These are phyloP conservation scores for Alternaria panax DNA, from an alignment of 2,329 filamentous ascomycete genomes.

Conservation along the genomic window DNA sequence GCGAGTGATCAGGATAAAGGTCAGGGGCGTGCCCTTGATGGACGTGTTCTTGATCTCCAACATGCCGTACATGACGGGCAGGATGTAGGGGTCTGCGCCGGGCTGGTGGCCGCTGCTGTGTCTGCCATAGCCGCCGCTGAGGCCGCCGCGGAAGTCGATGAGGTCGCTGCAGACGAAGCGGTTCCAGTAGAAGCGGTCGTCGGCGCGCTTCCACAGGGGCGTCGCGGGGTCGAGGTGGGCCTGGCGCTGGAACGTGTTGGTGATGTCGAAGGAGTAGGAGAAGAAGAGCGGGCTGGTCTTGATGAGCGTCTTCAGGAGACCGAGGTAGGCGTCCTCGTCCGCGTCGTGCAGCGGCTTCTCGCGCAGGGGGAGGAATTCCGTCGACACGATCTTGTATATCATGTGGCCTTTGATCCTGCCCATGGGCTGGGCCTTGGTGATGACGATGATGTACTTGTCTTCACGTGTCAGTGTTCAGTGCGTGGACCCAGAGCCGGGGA, in stretches of 20 bases:
- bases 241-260: constrained; percentile 95
- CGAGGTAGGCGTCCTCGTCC: constrained; percentile 91
- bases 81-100: constrained; percentile 86
- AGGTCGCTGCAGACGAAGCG: constrained; percentile 88
- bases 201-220: constrained; percentile 89
- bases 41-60: constrained; percentile 86
- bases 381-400: constrained; percentile 90
- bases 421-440: constrained; percentile 91
- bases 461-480: constrained; percentile 24
- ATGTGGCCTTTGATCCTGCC: constrained; percentile 93
- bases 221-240: constrained; percentile 73
- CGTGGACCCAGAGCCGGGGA: not conserved
- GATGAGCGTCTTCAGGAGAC: constrained; percentile 80
- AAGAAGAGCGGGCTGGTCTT: constrained; percentile 94
- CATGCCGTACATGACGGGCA: constrained; percentile 97
- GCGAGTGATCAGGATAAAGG: constrained; percentile 85
- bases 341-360: constrained; percentile 90
- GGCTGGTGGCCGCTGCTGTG: constrained; percentile 74
- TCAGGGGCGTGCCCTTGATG: constrained; percentile 84
- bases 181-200: constrained; percentile 99
- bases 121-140: constrained; percentile 59
- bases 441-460: constrained; percentile 96
- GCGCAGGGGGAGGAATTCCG: constrained; percentile 91
- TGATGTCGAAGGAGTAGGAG: constrained; percentile 95
- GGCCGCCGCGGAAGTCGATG: constrained; percentile 81